phyloP scores from a whole-genome alignment of 2,329 filamentous ascomycete species.

The Emydomyces testavorans region DNA sequence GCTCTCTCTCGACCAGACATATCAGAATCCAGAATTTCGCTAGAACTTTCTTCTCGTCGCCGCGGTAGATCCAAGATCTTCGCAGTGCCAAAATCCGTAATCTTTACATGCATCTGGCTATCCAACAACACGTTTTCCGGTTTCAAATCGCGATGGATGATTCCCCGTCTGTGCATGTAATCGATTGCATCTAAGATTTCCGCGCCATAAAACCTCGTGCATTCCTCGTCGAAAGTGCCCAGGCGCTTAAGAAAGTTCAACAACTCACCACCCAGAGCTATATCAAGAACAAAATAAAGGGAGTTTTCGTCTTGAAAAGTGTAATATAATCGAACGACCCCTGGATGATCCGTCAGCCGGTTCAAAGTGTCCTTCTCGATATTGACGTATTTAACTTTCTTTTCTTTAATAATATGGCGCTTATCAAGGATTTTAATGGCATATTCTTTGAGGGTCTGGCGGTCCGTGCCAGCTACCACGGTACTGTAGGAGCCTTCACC shows the following conservation, averaged over 20 bases:
- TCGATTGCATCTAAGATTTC: conserved; percentile 93
- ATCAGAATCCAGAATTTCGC: conserved; percentile 44
- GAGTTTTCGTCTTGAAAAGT: conserved; percentile 96
- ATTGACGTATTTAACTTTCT: conserved; percentile 99
- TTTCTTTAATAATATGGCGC: conserved; percentile 98
- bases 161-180: conserved; percentile 93
- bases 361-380: conserved; percentile 98
- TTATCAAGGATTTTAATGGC: conserved; percentile 98
- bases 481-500: conserved; percentile 98
- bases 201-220: conserved; percentile 83
- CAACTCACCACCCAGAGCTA: conserved; percentile 84
- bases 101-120: conserved; percentile 94
- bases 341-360: conserved; percentile 87
- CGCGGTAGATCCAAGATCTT: conserved; percentile 59
- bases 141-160: conserved; percentile 93
- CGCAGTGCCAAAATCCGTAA: conserved; percentile 97
- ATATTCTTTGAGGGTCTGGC: conserved; percentile 89
- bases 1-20: conserved; percentile 59
- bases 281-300: conserved; percentile 89
- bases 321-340: conserved; percentile 92
- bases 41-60: conserved; percentile 34
- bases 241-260: conserved; percentile 89
- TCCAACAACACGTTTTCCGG: conserved; percentile 94
- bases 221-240: conserved; percentile 88
- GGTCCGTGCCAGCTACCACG: conserved; percentile 82